Evolutionary conservation across 345 rosid genomes (phyloP).

Genomic region (Heritiera littoralis): DNA sequence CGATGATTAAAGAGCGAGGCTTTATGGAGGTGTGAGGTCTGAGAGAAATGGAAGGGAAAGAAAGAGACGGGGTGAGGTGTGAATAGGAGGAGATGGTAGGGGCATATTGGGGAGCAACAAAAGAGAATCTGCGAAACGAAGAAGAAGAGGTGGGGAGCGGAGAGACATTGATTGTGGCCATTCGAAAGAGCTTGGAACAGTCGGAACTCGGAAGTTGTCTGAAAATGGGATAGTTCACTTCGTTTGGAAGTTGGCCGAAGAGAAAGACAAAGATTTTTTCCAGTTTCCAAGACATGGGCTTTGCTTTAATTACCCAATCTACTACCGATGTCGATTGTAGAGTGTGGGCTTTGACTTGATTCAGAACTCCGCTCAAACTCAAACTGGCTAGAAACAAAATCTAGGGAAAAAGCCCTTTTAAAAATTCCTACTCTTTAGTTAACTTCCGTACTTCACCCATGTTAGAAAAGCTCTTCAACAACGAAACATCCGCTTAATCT

Average conservation of each 20-base stretch:
- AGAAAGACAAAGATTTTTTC: not conserved
- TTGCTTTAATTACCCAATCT: not conserved
- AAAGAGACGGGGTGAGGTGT: conserved; percentile 37
- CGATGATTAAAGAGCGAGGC: conserved; percentile 40
- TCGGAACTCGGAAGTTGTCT: not conserved
- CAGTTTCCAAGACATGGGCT: not conserved
- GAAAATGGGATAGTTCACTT: not conserved
- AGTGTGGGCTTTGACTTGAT: not conserved
- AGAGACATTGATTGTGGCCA: conserved; percentile 54
- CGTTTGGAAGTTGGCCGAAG: not conserved
- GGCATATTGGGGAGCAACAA: conserved; percentile 40
- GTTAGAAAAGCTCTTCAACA: too few relatives aligned
- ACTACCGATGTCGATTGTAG: not conserved
- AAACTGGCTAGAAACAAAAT: not conserved
- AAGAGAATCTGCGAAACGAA: conserved; percentile 34
- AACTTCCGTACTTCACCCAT: too few relatives aligned
- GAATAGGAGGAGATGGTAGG: conserved; percentile 42
- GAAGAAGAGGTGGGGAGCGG: conserved; percentile 42
- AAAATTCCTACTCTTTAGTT: too few relatives aligned
- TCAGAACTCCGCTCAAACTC: not conserved
- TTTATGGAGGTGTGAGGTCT: conserved; percentile 30
- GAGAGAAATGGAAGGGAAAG: conserved; percentile 43
- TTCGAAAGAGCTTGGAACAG: not conserved
- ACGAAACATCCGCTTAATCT: too few relatives aligned
- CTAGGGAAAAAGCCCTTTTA: not conserved